Evolutionary conservation across 2,329 filamentous ascomycete species (phyloP).

Genomic region (Zalaria obscura): DNA sequence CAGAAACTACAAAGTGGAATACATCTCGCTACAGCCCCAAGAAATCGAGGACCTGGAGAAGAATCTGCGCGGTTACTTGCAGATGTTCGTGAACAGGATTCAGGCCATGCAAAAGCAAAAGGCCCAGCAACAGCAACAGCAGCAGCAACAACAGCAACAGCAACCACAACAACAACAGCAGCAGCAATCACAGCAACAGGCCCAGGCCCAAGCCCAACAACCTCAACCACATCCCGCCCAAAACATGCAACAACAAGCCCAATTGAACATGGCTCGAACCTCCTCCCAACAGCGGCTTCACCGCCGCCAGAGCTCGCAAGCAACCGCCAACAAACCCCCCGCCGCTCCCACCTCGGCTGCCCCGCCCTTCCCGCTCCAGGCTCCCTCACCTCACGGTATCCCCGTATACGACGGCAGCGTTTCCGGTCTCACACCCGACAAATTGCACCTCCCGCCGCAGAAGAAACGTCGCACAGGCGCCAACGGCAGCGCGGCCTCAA

Average conservation of each 20-base stretch:
- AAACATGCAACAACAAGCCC: conserved; percentile 4
- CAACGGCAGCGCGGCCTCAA: conserved; percentile 24
- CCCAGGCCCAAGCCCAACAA: conserved; percentile 4
- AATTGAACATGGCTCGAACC: neutral
- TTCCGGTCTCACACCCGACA: conserved; percentile 38
- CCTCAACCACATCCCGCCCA: conserved; percentile 1
- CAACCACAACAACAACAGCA: conserved; percentile 5
- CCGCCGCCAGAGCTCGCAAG: conserved; percentile 2
- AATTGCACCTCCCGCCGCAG: conserved; percentile 41
- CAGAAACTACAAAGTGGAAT: conserved; percentile 11
- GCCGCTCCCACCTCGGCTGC: conserved; percentile 35
- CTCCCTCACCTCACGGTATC: conserved; percentile 40
- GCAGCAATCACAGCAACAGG: conserved; percentile 6
- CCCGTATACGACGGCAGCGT: conserved; percentile 38
- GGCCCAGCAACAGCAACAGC: conserved; percentile 3
- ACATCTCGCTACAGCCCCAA: conserved; percentile 12
- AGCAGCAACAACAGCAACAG: conserved; percentile 5
- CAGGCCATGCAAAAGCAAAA: conserved; percentile 10
- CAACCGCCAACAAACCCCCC: conserved; percentile 21
- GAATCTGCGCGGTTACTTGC: conserved; percentile 11
- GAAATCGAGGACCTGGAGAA: conserved; percentile 12
- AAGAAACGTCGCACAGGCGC: conserved; percentile 40
- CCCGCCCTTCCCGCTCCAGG: conserved; percentile 36
- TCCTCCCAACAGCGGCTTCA: neutral
- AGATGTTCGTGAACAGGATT: conserved; percentile 13